A percentile compares a stretch with the other conserved stretches of the same genome.
These are phyloP conservation scores for Salmacisia buchloeana DNA, from an alignment of 1,284 basidiomycete genomes.

Conservation along the genomic window DNA sequence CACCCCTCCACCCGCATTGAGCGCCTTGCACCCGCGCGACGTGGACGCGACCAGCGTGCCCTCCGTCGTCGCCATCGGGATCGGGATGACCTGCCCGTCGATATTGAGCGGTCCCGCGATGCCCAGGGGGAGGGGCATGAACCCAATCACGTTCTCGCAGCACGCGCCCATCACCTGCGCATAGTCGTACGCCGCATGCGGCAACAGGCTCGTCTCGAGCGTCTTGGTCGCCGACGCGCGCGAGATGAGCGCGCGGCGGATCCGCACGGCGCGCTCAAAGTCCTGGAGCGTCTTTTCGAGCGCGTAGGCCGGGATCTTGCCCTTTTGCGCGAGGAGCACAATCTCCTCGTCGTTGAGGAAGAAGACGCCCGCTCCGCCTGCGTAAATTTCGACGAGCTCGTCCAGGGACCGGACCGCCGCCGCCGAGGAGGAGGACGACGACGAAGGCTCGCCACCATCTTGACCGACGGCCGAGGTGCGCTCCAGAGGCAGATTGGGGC, in stretches of 20 bases:
- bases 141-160: constrained; percentile 98
- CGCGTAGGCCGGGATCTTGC: constrained; percentile 88
- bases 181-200: constrained; percentile 85
- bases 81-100: constrained; percentile 77
- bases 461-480: constrained; percentile 22
- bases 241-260: constrained; percentile 85
- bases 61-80: constrained; percentile 99
- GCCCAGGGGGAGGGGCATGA: constrained; percentile 91
- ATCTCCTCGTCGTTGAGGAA: constrained; percentile 87
- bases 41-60: constrained; percentile 96
- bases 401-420: constrained; percentile 57
- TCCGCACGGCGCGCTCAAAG: constrained; percentile 75
- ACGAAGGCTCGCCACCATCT: constrained; percentile 23
- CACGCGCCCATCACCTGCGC: constrained; percentile 90
- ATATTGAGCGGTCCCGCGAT: constrained; percentile 92
- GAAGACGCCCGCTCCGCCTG: constrained; percentile 61
- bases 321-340: constrained; percentile 78
- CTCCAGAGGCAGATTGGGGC: constrained; percentile 22
- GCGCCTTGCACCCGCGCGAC: constrained; percentile 93
- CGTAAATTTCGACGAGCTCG: constrained; percentile 78
- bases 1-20: constrained; percentile 92
- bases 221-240: constrained; percentile 79
- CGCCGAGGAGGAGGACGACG: background rate
- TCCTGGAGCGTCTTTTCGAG: constrained; percentile 88
- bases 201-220: constrained; percentile 76